A percentile compares a stretch with the other conserved stretches of the same genome.
Evolutionary conservation across 1,139 yeast species (phyloP).

Genomic region (Debaryomycetaceae sp.): DNA sequence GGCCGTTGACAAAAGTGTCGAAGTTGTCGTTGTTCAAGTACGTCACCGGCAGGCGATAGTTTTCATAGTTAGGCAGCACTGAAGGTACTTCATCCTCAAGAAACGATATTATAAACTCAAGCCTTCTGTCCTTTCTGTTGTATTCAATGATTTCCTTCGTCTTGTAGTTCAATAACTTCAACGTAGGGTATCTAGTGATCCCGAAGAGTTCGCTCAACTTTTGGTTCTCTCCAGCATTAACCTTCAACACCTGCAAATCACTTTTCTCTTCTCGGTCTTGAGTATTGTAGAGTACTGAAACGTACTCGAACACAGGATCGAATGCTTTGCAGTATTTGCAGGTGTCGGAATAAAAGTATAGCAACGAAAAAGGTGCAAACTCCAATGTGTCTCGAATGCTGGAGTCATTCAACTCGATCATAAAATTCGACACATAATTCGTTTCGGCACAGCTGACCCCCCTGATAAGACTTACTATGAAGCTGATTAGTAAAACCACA

Average conservation of each 20-base stretch:
- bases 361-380: constrained; percentile 30
- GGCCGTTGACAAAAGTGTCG: constrained; percentile 3
- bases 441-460: background rate
- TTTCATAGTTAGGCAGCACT: constrained; percentile 18
- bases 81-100: constrained; percentile 14
- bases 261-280: constrained; percentile 4
- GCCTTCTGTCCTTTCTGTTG: constrained; percentile 17
- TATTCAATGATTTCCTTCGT: constrained; percentile 26
- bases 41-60: constrained; percentile 13
- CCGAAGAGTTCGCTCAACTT: constrained; percentile 23
- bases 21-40: constrained; percentile 7
- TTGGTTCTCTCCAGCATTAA: constrained; percentile 24
- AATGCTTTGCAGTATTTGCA: constrained; percentile 38
- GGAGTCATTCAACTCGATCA: constrained; percentile 18
- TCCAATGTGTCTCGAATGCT: constrained; percentile 16
- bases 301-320: constrained; percentile 34
- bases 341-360: constrained; percentile 37
- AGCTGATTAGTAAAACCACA: background rate
- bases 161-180: constrained; percentile 26
- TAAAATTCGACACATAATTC: constrained; percentile 4
- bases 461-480: background rate
- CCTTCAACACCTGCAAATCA: constrained; percentile 28
- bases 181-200: constrained; percentile 29
- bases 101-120: constrained; percentile 23
- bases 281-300: constrained; percentile 26